Evolutionary conservation across 23 red algal species (phyloP), one percentile per base, ranked within the genome.

Genomic region (Gracilaria caudata): DNA sequence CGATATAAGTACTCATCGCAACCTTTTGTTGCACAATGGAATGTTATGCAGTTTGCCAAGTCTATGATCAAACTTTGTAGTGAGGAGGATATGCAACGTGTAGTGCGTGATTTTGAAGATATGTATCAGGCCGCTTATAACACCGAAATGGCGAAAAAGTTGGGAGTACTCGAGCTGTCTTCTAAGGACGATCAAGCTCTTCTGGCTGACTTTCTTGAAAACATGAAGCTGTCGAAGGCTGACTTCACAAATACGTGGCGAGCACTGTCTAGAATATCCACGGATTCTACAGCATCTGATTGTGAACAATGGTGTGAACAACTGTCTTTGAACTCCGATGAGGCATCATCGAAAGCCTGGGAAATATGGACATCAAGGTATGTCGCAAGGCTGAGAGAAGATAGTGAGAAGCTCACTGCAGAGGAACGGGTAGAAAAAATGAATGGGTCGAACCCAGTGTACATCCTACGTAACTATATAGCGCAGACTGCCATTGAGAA

Each of bases 381-480:
- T 78, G 24, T 60, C 28, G 49, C 39, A 1, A 83, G 96, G 13
- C 29, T 94, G 83, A 29, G 29, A 36, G 59, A 45, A 30, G 96
- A 95, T 30, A 74, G 75, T 0, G 45, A 57, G 26, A 60, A 71
- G 17, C 24, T 17, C 17, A 45, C 56, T 11, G 14, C 53, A 40
- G 88, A 73, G 17, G 19, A 68, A 54, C 82, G 96, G 21, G 47
- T 87, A 17, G 33, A 60, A 35, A 66, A 32, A 32, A 98, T 98
- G 96, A 90, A 95, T 72, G 63, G 17, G 17, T 70, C 64, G 20
- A 95, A 94, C 34, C 96, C 96, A 14, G 88, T 86, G 2, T 98
- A 95, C 86, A 95, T 98, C 44, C 87, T 98, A 51, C 82, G 96
- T 20, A 98, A 98, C 76, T 98, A 98, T 40, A 88, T 95, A 86